Base-by-base conservation (phyloP, 1,139 yeast species). In the Yamadazyma trypodendri region DNA sequence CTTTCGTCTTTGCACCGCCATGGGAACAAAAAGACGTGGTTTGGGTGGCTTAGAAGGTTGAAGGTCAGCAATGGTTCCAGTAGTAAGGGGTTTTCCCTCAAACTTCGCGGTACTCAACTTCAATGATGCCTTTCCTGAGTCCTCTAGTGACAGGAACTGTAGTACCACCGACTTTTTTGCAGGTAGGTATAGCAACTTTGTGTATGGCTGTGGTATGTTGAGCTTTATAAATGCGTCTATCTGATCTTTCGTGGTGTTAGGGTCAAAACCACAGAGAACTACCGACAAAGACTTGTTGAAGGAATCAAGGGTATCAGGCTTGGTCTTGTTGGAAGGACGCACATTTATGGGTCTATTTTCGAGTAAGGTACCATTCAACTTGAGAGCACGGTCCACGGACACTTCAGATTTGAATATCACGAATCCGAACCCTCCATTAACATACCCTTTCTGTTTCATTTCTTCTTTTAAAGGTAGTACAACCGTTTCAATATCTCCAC, bases 401-500 rank as follows among this genome's bases (percentile, higher is more conserved):
- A 59, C 63, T 8, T 56, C 51, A 0, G 61, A 54, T 10, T 49
- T 42, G 47, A 75, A 81, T 0, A 72, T 60, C 0, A 82, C 57
- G 46, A 82, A 80, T 0, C 82, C 89, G 52, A 69, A 75, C 0
- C 85, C 85, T 34, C 75, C 75, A 43, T 74, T 63, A 11, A 51
- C 41, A 23, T 56, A 48, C 5, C 69, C 65, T 25, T 54, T 47
- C 4, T 52, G 43, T 24, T 47, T 54, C 52, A 56, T 63, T 13
- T 53, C 54, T 1, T 50, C 52, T 15, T 58, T 63, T 28, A 68
- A 40, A 0, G 86, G 90, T 5, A 84, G 51, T 15, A 63, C 65
- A 0, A 83, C 55, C 31, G 57, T 63, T 41, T 78, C 81, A 10
- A 86, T 67, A 0, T 54, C 50, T 0, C 73, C 73, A 48, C 54